Base-by-base conservation (phyloP, 2,329 filamentous ascomycete species). In the Aspergillus fischeri region DNA sequence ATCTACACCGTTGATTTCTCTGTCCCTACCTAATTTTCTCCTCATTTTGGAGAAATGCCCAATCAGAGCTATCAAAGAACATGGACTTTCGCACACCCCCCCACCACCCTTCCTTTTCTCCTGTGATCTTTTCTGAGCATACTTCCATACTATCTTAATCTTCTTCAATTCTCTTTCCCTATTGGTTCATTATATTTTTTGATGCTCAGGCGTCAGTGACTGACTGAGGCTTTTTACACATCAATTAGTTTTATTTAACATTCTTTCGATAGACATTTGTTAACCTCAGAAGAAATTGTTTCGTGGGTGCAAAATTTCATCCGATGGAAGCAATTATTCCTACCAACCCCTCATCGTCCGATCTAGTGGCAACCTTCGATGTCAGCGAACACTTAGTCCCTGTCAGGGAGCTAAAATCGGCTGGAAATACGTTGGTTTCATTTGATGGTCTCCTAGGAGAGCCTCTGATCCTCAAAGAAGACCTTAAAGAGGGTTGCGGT, bases 401-500 rank as follows among this genome's bases (percentile, higher is more conserved):
- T 2, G 77, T 78, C 11, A 81, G 80, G 24, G 73, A 76, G 48
- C 77, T 78, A 63, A 84, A 84, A 64, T 53, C 76, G 35, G 79
- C 83, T 17, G 76, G 76, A 2, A 80, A 80, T n/a, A 81, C 78
- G 3, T 69, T 68, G 25, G 70, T 86, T 20, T 79, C 82, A 38
- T 94, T 97, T 69, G 87, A 89, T 61, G 88, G 90, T 42, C 82
- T 94, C 53, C 81, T 97, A 35, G 75, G 80, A 21, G 78, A 83
- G 50, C 86, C 89, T 48, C 81, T 97, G 60, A 81, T 83, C 59
- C 83, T 97, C 17, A 89, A 90, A 67, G 92, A 97, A 73, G 92
- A 97, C 74, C 82, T 96, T 50, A 85, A 84, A 56, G 85, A 90
- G 61, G 94, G 94, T 59, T 97, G 94, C 73, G 94, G 94, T 51